Conservation (phyloP, 345 rosid genomes). For the Microcos paniculata region DNA sequence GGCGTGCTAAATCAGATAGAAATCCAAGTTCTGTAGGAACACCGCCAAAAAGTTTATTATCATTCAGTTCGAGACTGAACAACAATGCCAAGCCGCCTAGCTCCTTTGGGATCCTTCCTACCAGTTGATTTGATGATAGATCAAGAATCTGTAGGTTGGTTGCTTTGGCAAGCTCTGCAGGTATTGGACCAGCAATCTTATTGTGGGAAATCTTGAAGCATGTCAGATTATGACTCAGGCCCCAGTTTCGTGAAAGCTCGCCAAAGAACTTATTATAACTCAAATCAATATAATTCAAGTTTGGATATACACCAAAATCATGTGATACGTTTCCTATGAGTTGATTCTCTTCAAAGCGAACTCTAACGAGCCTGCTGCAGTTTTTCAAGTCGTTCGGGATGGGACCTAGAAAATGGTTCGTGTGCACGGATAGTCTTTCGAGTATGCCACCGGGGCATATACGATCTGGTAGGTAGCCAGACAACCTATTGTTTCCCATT, state of each 20-base stretch:
- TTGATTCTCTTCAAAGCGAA: slow-evolving; percentile 8
- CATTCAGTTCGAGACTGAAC: slow-evolving; percentile 24
- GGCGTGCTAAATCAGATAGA: slow-evolving; percentile 22
- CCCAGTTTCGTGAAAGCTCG: slow-evolving; percentile 15
- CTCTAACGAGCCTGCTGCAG: slow-evolving; percentile 9
- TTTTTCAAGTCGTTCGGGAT: slow-evolving; percentile 13
- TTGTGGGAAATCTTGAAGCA: slow-evolving; percentile 19
- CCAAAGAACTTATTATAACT: slow-evolving; percentile 18
- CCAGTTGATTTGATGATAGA: slow-evolving; percentile 30
- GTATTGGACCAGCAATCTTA: slow-evolving; percentile 34
- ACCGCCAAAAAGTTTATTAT: slow-evolving; percentile 26
- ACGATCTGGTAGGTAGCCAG: neutral
- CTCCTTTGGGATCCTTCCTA: slow-evolving; percentile 30
- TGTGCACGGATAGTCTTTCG: neutral
- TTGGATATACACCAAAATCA: slow-evolving; percentile 19
- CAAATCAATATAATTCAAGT: neutral
- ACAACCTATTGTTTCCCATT: neutral
- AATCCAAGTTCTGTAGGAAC: slow-evolving; percentile 29
- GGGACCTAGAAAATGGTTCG: slow-evolving; percentile 6
- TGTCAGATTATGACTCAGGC: neutral
- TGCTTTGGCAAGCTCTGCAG: slow-evolving; percentile 37
- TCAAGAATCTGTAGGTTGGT: slow-evolving; percentile 31
- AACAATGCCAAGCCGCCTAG: slow-evolving; percentile 24
- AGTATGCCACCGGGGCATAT: slow-evolving; percentile 3
- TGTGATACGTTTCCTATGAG: slow-evolving; percentile 3